phyloP scores from a whole-genome alignment of 495 filamentous ascomycete genomes.

The Penicillium subrubescens region DNA sequence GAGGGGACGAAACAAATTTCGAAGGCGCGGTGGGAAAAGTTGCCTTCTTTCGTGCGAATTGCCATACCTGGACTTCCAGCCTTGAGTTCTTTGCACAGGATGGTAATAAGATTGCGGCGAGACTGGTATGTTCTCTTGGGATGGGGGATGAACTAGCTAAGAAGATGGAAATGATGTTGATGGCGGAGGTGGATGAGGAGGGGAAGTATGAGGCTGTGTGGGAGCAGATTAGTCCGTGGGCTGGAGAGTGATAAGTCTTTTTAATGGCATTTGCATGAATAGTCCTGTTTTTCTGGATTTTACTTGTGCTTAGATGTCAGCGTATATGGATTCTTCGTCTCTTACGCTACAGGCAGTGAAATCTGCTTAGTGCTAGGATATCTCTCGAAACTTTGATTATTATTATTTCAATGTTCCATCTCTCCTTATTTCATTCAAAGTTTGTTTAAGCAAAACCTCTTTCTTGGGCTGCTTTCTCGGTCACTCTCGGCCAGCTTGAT shows the following conservation, averaged over 20 bases:
- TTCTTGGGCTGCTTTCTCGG: background rate
- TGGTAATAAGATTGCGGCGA: background rate
- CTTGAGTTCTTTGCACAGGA: background rate
- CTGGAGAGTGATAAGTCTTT: background rate
- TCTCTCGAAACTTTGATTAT: background rate
- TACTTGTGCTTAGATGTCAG: no score
- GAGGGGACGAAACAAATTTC: slow-evolving; percentile 1
- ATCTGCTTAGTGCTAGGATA: no score
- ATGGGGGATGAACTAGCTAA: background rate
- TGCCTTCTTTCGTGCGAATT: background rate
- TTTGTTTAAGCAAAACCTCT: background rate
- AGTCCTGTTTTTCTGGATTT: no score
- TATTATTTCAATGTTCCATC: background rate
- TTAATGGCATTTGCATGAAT: no score
- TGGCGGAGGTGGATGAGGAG: slow-evolving; percentile 6
- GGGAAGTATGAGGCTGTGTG: background rate
- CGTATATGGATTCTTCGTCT: no score
- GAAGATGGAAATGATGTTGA: slow-evolving; percentile 4
- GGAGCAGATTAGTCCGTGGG: slow-evolving; percentile 3
- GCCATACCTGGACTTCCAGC: background rate
- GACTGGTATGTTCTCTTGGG: background rate
- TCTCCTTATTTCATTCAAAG: background rate
- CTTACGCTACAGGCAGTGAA: no score
- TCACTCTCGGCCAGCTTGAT: background rate
- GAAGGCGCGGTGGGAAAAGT: slow-evolving; percentile 1